These are phyloP conservation scores for Fusarium metavorans DNA, from an alignment of 2,329 filamentous ascomycete genomes.

Conservation along the genomic window DNA sequence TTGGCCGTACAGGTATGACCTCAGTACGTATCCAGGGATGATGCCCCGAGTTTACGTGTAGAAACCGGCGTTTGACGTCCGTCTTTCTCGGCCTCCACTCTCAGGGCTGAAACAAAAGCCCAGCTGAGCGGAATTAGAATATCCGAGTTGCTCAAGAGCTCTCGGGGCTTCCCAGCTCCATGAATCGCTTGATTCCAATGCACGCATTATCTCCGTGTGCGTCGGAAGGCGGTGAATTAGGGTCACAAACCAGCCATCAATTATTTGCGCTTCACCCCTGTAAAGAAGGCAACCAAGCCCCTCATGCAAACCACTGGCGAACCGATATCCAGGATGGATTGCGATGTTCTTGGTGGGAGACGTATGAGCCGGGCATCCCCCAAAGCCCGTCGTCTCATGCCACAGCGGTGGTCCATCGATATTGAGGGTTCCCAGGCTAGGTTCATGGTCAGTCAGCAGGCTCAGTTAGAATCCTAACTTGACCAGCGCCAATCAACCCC, in stretches of 20 bases:
- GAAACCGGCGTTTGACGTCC: not conserved
- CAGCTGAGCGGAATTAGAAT: not conserved
- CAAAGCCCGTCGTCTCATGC: not conserved
- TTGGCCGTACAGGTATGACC: not conserved
- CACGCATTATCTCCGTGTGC: not conserved
- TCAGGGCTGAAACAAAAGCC: not conserved
- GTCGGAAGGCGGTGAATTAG: not conserved
- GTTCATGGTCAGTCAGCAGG: not conserved
- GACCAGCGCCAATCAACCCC: too few species aligned
- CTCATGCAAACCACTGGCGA: not conserved
- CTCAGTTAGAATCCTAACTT: not conserved
- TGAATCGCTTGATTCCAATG: not conserved
- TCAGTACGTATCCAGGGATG: not conserved
- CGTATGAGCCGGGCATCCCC: not conserved
- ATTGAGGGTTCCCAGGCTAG: not conserved
- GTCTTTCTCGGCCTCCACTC: not conserved
- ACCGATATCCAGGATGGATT: not conserved
- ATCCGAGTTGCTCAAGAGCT: not conserved
- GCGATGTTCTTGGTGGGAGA: not conserved
- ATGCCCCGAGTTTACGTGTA: not conserved
- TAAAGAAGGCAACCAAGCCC: not conserved
- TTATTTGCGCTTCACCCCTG: not conserved
- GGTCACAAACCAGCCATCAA: not conserved
- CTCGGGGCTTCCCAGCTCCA: too few species aligned
- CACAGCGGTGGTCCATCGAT: not conserved